Base-by-base conservation (phyloP, 2,329 filamentous ascomycete genomes). In the Xylaria sp. region DNA sequence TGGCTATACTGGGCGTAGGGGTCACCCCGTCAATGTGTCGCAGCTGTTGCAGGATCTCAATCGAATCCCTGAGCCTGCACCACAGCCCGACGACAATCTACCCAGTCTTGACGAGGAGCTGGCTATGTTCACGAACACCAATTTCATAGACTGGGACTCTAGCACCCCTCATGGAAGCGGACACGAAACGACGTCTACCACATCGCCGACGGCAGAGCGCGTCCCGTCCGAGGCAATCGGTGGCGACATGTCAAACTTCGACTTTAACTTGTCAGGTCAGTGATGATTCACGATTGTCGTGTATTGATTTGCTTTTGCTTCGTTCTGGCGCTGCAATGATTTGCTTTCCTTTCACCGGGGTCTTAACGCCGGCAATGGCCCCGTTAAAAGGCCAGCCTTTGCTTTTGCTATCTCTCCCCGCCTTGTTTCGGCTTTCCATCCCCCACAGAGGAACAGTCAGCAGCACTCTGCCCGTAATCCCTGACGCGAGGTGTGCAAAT, bases 1-100 rank as follows among this genome's bases (percentile, higher is more conserved):
- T 59, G 74, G 66, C 79, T 94, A 90, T 87, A 90, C 87, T 81
- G 91, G 90, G 78, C 91, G 93, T 71, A 90, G 92, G 78, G 92
- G 89, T 76, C 91, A 77, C 56, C 73, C 75, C 73, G 76, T 93
- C 78, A 97, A 97, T 81, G 92, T 97, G 82, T 94, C 94, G 78
- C 91, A 94, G 78, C 97, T 96, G 84, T 87, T 98, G 73, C 91
- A 93, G 77, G 92, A 94, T 75, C 86, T 98, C 76, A 97, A 97
- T 84, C 88, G 90, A 70, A 84, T 91, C 70, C 89, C 90, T 75
- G 88, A 91, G 63, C 85, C 91, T 70, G 87, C 85, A 62, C 76
- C 84, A 28, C 79, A 87, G 34, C 78, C 80, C n/a, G 71, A 72
- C 13, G 71, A 72, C 61, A 72, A 71, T 15, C 50, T 65, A 18